These are phyloP conservation scores for Pseudozyma thailandica DNA, from an alignment of 1,284 basidiomycete species.

Conservation along the genomic window DNA sequence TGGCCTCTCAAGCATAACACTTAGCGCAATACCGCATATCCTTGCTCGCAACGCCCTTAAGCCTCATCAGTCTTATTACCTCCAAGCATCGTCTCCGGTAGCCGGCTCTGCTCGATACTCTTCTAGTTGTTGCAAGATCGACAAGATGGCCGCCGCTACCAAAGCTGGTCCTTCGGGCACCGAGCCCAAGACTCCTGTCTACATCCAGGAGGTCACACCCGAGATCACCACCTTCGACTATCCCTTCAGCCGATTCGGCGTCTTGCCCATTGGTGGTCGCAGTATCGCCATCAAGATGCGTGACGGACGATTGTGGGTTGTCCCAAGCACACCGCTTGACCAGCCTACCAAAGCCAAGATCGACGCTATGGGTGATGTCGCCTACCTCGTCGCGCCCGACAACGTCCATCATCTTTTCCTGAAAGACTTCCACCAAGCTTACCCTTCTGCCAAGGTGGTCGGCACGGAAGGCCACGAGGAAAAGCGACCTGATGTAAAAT, in stretches of 20 bases:
- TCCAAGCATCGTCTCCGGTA: not conserved
- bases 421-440: conserved; percentile 55
- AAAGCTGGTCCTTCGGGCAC: conserved; percentile 21
- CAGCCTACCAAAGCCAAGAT: conserved; percentile 76
- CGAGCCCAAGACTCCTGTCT: conserved; percentile 39
- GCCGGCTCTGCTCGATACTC: conserved; percentile 2
- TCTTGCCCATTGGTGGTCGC: conserved; percentile 68
- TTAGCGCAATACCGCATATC: not conserved
- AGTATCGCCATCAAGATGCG: conserved; percentile 80
- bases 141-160: conserved; percentile 31
- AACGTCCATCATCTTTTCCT: conserved; percentile 71
- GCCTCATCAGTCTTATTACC: too few species aligned
- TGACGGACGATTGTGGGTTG: conserved; percentile 75
- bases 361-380: conserved; percentile 79
- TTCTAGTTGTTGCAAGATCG: conserved; percentile 19
- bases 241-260: conserved; percentile 65
- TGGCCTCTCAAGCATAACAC: not conserved
- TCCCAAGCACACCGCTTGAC: conserved; percentile 84
- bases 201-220: conserved; percentile 47
- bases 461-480: conserved; percentile 69
- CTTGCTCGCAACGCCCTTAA: not conserved
- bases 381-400: conserved; percentile 71
- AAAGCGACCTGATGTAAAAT: conserved; percentile 70
- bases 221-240: conserved; percentile 64
- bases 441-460: conserved; percentile 67